Conservation (phyloP, 2,329 filamentous ascomycete species). For the Colletotrichum paranaense region DNA sequence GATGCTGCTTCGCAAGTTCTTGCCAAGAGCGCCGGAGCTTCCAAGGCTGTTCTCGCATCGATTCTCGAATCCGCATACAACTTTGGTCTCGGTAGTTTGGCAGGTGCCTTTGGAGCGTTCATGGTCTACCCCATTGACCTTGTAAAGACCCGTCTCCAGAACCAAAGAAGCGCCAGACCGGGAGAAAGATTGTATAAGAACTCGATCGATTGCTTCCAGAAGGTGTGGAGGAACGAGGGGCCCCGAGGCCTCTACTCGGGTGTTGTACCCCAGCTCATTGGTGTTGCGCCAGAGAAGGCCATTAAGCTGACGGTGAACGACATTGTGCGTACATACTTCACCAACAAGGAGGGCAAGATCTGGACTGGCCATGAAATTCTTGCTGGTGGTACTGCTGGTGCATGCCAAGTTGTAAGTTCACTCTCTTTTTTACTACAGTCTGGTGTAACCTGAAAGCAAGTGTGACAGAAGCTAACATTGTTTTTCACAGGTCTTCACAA, state of each 20-base stretch:
- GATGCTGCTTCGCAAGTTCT: slow-evolving; percentile 51
- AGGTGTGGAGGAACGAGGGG: slow-evolving; percentile 94
- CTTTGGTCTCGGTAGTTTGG: slow-evolving; percentile 88
- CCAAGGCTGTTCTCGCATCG: slow-evolving; percentile 64
- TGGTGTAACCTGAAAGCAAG: background rate
- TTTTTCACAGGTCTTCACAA: slow-evolving; percentile 83
- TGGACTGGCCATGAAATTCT: slow-evolving; percentile 78
- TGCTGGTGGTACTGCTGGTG: slow-evolving; percentile 90
- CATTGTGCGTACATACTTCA: slow-evolving; percentile 81
- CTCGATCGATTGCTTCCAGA: slow-evolving; percentile 93
- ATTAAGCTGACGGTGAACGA: slow-evolving; percentile 99
- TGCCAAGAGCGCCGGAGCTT: slow-evolving; percentile 61
- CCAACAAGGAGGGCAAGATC: slow-evolving; percentile 80
- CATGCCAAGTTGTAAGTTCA: slow-evolving; percentile 89
- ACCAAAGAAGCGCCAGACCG: slow-evolving; percentile 85
- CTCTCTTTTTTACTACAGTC: background rate
- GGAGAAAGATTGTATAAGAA: slow-evolving; percentile 96
- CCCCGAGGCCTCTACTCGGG: slow-evolving; percentile 92
- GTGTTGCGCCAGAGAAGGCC: slow-evolving; percentile 98
- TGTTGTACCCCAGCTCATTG: slow-evolving; percentile 93
- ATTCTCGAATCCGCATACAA: slow-evolving; percentile 86
- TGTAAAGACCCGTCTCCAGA: slow-evolving; percentile 98
- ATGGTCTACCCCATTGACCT: slow-evolving; percentile 99
- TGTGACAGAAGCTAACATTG: slow-evolving; percentile 24
- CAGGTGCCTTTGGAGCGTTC: slow-evolving; percentile 97